Conservation (phyloP, 2,329 filamentous ascomycete genomes). For the Colletotrichum musae region DNA sequence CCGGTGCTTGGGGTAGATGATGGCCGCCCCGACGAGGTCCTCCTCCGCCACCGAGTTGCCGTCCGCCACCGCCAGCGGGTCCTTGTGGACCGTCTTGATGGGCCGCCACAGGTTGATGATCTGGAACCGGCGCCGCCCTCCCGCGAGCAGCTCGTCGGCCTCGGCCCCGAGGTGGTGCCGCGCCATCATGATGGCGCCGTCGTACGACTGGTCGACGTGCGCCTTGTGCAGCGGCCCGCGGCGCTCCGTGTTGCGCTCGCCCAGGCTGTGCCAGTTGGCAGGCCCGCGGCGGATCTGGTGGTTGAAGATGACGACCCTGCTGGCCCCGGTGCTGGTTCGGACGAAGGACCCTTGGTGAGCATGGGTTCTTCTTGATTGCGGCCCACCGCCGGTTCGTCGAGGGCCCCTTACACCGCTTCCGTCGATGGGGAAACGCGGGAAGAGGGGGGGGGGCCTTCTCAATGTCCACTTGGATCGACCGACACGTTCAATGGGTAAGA, state of each 20-base stretch:
- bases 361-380: slow-evolving; percentile 31
- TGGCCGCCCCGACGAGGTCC: slow-evolving; percentile 55
- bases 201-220: slow-evolving; percentile 60
- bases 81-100: slow-evolving; percentile 60
- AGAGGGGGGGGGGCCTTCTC: background rate
- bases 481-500: background rate
- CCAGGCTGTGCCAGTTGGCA: slow-evolving; percentile 72
- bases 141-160: slow-evolving; percentile 26
- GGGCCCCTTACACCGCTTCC: slow-evolving; percentile 31
- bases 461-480: slow-evolving; percentile 2
- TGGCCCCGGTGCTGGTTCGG: slow-evolving; percentile 47
- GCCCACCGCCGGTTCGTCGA: slow-evolving; percentile 27
- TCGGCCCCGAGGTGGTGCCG: slow-evolving; percentile 39
- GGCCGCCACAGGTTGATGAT: slow-evolving; percentile 60
- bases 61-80: slow-evolving; percentile 59
- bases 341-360: slow-evolving; percentile 30
- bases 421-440: background rate
- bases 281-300: slow-evolving; percentile 49
- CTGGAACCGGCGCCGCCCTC: slow-evolving; percentile 33
- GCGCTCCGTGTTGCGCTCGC: slow-evolving; percentile 70
- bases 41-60: slow-evolving; percentile 53
- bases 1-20: slow-evolving; percentile 52
- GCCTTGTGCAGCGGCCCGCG: slow-evolving; percentile 67
- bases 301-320: slow-evolving; percentile 48
- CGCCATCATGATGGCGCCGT: slow-evolving; percentile 45